Conservation (phyloP, 2,329 filamentous ascomycete species). For the Ophiostoma sp. region DNA sequence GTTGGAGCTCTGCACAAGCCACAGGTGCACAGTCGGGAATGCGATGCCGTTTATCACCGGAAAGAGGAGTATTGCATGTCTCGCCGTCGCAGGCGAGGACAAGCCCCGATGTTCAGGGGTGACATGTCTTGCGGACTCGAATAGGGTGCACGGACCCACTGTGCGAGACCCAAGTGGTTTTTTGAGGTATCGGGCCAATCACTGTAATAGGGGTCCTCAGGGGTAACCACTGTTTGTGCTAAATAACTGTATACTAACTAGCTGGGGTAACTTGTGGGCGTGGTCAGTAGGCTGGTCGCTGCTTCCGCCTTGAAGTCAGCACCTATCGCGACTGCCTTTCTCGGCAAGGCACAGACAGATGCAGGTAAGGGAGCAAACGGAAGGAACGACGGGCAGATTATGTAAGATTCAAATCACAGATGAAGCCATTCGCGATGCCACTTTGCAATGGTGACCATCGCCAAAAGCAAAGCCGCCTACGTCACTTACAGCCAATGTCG, state of each 20-base stretch:
- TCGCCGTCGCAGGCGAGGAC: constrained; percentile 3
- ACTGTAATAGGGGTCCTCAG: neutral
- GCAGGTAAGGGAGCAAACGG: neutral
- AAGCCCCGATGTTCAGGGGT: constrained; percentile 19
- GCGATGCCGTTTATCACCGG: neutral
- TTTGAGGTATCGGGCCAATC: neutral
- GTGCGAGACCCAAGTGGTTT: neutral
- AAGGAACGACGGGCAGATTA: constrained; percentile 2
- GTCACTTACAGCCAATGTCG: neutral
- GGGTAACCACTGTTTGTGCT: neutral
- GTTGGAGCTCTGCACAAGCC: neutral
- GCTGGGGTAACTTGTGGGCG: neutral
- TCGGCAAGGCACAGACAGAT: neutral
- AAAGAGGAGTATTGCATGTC: constrained; percentile 6
- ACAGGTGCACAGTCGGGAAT: neutral
- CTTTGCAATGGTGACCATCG: neutral
- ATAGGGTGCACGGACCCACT: constrained; percentile 19
- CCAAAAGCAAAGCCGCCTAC: neutral
- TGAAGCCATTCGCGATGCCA: neutral
- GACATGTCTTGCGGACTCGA: constrained; percentile 17
- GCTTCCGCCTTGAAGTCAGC: neutral
- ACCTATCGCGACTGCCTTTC: neutral
- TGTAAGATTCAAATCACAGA: neutral
- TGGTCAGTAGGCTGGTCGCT: neutral
- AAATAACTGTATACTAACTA: neutral